A percentile compares a stretch with the other conserved stretches of the same genome.
These are phyloP conservation scores for Mollisia scopiformis DNA, from an alignment of 2,329 filamentous ascomycete genomes.

Conservation along the genomic window DNA sequence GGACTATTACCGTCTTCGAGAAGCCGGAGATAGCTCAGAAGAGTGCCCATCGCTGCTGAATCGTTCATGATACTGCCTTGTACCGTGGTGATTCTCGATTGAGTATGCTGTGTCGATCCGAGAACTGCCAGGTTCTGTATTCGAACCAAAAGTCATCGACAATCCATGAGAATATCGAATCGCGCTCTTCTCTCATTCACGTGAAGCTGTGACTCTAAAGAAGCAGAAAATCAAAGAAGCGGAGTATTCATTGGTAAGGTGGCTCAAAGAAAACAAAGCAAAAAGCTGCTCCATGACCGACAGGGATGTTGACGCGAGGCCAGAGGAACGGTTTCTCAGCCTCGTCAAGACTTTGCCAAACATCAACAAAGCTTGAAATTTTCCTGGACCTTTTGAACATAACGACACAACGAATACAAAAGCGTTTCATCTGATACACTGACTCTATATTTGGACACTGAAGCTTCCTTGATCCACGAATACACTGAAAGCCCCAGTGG, in stretches of 20 bases:
- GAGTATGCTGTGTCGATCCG: not conserved
- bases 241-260: not conserved
- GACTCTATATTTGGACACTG: not conserved
- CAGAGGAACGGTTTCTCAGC: slow-evolving; percentile 25
- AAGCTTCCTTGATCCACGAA: too few species aligned
- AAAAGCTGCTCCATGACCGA: not conserved
- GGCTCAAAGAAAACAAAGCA: not conserved
- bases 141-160: not conserved
- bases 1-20: slow-evolving; percentile 24
- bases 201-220: too few species aligned
- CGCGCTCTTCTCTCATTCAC: not conserved
- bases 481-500: too few species aligned
- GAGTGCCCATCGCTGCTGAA: slow-evolving; percentile 17
- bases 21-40: slow-evolving; percentile 16
- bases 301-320: not conserved
- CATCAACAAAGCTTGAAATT: slow-evolving; percentile 10
- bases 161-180: not conserved
- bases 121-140: not conserved
- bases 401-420: not conserved
- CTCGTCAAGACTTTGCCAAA: slow-evolving; percentile 18
- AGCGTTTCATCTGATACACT: not conserved
- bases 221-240: too few species aligned
- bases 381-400: too few species aligned
- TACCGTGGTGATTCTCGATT: not conserved
- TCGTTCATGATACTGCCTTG: not conserved